Evolutionary conservation across 257 asterid species (phyloP).

Genomic region (Solanum appendiculatum): DNA sequence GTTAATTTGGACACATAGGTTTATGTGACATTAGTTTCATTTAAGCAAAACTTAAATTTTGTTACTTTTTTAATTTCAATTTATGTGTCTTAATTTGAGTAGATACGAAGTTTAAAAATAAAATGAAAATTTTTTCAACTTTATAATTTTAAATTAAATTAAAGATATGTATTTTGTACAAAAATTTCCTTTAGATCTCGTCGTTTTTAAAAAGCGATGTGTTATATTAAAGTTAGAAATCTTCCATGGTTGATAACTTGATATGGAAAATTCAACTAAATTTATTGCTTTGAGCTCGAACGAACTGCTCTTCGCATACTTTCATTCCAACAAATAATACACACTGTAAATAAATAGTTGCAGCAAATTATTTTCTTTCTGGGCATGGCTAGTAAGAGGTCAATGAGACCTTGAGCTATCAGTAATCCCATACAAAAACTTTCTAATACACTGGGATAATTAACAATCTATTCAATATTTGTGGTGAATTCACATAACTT

Average conservation of each 20-base stretch:
- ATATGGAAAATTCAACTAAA: not conserved
- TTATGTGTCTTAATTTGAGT: not conserved
- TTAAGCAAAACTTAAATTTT: not conserved
- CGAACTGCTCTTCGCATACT: not conserved
- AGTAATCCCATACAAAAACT: not conserved
- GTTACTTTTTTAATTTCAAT: not conserved
- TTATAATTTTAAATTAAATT: not conserved
- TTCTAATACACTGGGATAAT: not conserved
- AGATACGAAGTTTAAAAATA: not conserved
- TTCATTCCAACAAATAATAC: not conserved
- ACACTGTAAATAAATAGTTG: not conserved
- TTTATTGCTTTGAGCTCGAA: not conserved
- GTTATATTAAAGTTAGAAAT: too few species aligned
- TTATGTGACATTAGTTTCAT: not conserved
- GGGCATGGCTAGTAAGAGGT: not conserved
- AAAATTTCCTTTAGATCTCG: not conserved
- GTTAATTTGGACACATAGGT: not conserved
- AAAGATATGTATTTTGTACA: not conserved
- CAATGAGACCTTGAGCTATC: not conserved
- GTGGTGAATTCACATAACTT: not conserved
- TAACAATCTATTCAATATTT: not conserved
- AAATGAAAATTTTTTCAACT: not conserved
- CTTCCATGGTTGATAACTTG: not conserved
- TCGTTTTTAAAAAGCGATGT: not conserved
- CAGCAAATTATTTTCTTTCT: not conserved